These are phyloP conservation scores for Pythium aquatile DNA, from an alignment of 352 stramenopile species.

Conservation along the genomic window DNA sequence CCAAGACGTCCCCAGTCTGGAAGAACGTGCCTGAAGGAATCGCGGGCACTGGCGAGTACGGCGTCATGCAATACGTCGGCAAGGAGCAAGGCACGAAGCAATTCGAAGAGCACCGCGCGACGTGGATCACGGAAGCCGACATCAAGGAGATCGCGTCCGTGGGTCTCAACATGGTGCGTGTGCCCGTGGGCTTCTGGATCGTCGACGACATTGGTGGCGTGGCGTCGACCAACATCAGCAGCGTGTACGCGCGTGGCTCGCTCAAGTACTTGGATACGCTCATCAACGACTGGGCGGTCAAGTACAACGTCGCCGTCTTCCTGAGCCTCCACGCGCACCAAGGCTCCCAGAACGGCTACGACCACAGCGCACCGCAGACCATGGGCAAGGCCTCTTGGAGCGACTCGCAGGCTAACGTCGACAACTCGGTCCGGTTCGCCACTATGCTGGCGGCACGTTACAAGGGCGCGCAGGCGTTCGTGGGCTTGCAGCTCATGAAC, in stretches of 20 bases:
- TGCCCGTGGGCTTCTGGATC: slow-evolving; percentile 59
- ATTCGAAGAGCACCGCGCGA: neutral
- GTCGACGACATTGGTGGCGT: slow-evolving; percentile 19
- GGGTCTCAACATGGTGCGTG: slow-evolving; percentile 34
- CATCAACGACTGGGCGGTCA: slow-evolving; percentile 50
- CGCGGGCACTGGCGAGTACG: slow-evolving; percentile 24
- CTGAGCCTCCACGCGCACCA: slow-evolving; percentile 54
- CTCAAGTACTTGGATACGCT: slow-evolving; percentile 54
- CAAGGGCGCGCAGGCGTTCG: slow-evolving; percentile 39
- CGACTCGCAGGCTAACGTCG: slow-evolving; percentile 13
- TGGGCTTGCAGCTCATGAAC: slow-evolving; percentile 57
- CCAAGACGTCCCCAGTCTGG: slow-evolving; percentile 52
- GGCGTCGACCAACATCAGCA: neutral
- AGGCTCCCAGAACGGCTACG: slow-evolving; percentile 56
- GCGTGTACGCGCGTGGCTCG: slow-evolving; percentile 25
- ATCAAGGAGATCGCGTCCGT: slow-evolving; percentile 21
- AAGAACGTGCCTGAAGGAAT: slow-evolving; percentile 26
- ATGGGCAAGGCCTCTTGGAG: slow-evolving; percentile 27
- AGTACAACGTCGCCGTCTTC: slow-evolving; percentile 54
- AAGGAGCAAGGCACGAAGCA: neutral
- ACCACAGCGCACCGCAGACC: slow-evolving; percentile 38
- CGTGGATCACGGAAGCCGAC: slow-evolving; percentile 41
- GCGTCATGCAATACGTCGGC: neutral
- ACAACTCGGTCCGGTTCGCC: slow-evolving; percentile 42
- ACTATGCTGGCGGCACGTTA: slow-evolving; percentile 44